These are phyloP conservation scores for Cercospora brassicicola DNA, from an alignment of 2,329 filamentous ascomycete genomes.

Conservation along the genomic window DNA sequence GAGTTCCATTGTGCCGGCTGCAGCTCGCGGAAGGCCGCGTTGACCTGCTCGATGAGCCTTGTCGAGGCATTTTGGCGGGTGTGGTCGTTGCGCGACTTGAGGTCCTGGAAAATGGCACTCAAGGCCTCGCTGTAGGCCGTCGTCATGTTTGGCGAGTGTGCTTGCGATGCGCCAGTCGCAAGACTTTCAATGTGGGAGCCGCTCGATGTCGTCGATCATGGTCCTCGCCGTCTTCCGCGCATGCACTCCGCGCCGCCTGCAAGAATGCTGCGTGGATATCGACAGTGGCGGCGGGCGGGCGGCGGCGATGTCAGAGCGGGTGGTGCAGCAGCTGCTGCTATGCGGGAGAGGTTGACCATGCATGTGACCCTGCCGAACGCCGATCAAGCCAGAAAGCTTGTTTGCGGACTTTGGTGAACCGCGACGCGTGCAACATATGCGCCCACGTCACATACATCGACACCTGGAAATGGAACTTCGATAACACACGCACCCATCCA, in stretches of 20 bases:
- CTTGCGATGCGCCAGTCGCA: slow-evolving; percentile 10
- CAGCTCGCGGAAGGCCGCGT: slow-evolving; percentile 59
- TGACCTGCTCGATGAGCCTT: slow-evolving; percentile 36
- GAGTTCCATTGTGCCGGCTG: slow-evolving; percentile 74
- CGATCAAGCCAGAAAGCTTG: slow-evolving; percentile 8
- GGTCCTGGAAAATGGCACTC: slow-evolving; percentile 36
- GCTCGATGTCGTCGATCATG: slow-evolving; percentile 7
- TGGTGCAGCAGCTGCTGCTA: background rate
- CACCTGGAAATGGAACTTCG: background rate
- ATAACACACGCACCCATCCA: background rate
- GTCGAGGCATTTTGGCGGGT: slow-evolving; percentile 34
- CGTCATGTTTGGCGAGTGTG: slow-evolving; percentile 29
- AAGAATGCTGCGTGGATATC: background rate
- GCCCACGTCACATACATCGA: background rate
- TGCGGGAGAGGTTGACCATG: background rate
- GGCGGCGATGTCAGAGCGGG: slow-evolving; percentile 2
- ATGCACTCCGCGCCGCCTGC: background rate
- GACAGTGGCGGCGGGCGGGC: slow-evolving; percentile 6
- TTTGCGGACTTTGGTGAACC: slow-evolving; percentile 3
- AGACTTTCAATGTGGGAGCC: slow-evolving; percentile 13
- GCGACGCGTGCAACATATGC: background rate
- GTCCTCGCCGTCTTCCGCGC: slow-evolving; percentile 10
- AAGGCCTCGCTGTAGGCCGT: slow-evolving; percentile 36
- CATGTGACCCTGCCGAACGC: background rate
- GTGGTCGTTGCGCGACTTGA: slow-evolving; percentile 34